Base-by-base conservation (phyloP, 148 eudicot genomes). In the Hydrangea macrophylla region DNA sequence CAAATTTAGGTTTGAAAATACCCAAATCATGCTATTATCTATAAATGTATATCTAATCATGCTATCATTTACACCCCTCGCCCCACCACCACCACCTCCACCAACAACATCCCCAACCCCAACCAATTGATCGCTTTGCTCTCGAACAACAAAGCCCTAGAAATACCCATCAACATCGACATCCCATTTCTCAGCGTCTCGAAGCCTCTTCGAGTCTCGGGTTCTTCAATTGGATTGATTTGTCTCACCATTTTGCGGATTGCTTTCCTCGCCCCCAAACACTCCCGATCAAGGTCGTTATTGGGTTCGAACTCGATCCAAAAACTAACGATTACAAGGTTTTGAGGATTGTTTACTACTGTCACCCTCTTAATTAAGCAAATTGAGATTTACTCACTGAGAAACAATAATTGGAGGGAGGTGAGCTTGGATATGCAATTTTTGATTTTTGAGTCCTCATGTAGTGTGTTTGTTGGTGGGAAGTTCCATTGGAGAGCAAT, bases 401-500 rank as follows among this genome's bases (percentile, higher is more conserved):
- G 39, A 6, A 60, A 63, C 17, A 62, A 71, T 44, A 18, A 58
- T 10, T 76, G 80, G 80, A 76, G 37, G 36, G 50, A 24, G 50
- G 67, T 71, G 1, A 13, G 55, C 28, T 48, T 60, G 4, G 60
- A 74, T 37, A 28, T 55, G 32, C 58, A 48, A 6, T 76, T 58
- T 23, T 23, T 58, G 6, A 69, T 69, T 0, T 27, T 58, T 6
- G 73, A 69, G 42, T 50, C 56, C 0, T 59, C 73, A 0, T 24
- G 73, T 58, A 69, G 64, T 61, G 73, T 69, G 24, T 42, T 69
- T 8, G 32, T 69, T 40, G 45, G 28, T 17, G 73, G 64, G n/a
- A 59, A 27, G 65, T 69, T 69, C 50, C 73, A 76, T 39, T 76
- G 80, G 80, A 59, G 36, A 7, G 75, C 75, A 12, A 65, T 65